phyloP scores from a whole-genome alignment of 805 yeast species.

The Kuraishia piskuri region DNA sequence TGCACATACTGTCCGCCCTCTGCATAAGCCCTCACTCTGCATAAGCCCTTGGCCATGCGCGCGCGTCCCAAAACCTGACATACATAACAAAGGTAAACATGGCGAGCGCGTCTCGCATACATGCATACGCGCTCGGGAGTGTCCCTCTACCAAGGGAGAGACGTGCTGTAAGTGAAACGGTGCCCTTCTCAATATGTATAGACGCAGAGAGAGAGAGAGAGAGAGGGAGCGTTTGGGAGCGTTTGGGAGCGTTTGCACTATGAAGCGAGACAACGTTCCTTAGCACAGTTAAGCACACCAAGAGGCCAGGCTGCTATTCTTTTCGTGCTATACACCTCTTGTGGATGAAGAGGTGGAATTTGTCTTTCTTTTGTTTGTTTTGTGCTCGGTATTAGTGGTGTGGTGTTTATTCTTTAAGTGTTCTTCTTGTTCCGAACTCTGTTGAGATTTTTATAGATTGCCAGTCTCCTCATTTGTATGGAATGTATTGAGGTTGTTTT shows the following conservation, averaged over 20 bases:
- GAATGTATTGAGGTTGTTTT: too few relatives aligned
- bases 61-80: neutral
- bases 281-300: neutral
- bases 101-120: neutral
- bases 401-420: neutral
- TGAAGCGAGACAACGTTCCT: neutral
- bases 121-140: neutral
- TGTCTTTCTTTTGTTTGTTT: neutral
- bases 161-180: neutral
- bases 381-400: too few relatives aligned
- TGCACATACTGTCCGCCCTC: neutral
- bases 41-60: neutral
- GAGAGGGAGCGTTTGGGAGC: neutral
- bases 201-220: neutral
- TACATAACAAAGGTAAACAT: constrained; percentile 1
- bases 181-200: neutral
- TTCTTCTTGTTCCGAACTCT: too few relatives aligned
- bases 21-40: neutral
- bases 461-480: too few relatives aligned
- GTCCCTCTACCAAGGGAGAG: neutral
- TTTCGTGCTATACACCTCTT: neutral
- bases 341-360: neutral
- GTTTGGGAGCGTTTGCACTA: neutral
- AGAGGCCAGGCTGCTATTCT: too few relatives aligned
- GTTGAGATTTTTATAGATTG: too few relatives aligned